phyloP scores from a whole-genome alignment of 2,329 filamentous ascomycete genomes.

The Penicillium sp. region DNA sequence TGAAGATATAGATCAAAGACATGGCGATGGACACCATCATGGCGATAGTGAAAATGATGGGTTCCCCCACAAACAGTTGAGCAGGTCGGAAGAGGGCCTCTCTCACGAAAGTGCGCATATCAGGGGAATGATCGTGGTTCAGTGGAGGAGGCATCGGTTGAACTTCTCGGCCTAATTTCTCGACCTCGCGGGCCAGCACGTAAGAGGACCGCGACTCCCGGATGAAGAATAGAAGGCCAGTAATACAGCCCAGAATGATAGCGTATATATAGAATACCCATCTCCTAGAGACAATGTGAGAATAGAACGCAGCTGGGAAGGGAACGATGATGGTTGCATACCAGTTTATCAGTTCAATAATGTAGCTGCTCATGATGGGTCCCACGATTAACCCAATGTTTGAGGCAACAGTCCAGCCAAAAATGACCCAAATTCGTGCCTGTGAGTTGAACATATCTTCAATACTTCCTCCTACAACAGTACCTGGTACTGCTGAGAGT shows the following conservation, averaged over 20 bases:
- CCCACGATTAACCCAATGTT: too few relatives aligned
- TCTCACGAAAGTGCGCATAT: slow-evolving; percentile 36
- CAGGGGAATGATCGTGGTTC: slow-evolving; percentile 40
- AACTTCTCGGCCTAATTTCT: slow-evolving; percentile 23
- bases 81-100: slow-evolving; percentile 41
- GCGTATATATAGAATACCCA: slow-evolving; percentile 48
- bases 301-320: neutral
- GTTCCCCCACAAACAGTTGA: slow-evolving; percentile 46
- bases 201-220: slow-evolving; percentile 45
- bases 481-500: slow-evolving; percentile 48
- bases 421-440: slow-evolving; percentile 46
- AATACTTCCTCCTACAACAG: slow-evolving; percentile 47
- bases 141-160: slow-evolving; percentile 24
- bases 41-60: slow-evolving; percentile 44
- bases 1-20: slow-evolving; percentile 50
- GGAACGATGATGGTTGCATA: slow-evolving; percentile 26
- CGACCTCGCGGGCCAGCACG: slow-evolving; percentile 37
- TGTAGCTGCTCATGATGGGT: too few relatives aligned
- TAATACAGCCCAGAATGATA: slow-evolving; percentile 34
- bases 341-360: too few relatives aligned
- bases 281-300: slow-evolving; percentile 29
- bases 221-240: slow-evolving; percentile 37
- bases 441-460: slow-evolving; percentile 50
- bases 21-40: slow-evolving; percentile 44
- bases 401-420: slow-evolving; percentile 42